Base-by-base conservation (phyloP, 208 protist genomes). In the Leishmania braziliensis region DNA sequence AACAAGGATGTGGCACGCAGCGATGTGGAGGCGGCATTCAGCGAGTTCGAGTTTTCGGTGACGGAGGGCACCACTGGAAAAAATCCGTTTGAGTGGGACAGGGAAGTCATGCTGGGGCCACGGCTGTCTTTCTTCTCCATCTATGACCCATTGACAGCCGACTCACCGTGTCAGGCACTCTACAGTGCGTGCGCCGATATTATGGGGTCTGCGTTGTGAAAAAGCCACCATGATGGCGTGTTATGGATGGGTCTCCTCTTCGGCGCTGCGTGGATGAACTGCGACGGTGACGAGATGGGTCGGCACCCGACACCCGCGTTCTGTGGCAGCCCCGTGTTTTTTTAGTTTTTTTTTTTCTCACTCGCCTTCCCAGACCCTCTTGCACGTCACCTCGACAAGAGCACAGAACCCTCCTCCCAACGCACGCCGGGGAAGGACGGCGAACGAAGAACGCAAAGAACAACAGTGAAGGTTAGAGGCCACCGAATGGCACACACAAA, bases 21-120 rank as follows among this genome's bases (percentile, higher is more conserved):
- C 74, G 26, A 75, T 54, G 77, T 82, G 60, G 78, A 65, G 2
- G 23, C 60, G 1, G 78, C 82, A 1, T 77, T 89, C 53, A 14
- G 33, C 5, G 82, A 83, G 50, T 83, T 80, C 23, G 73, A 76
- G 72, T 86, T 79, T 77, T 78, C 82, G 5, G 74, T 86, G 23
- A 29, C 66, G 46, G 81, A 89, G 18, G 91, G 85, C 54, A 84
- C 82, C 8, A 80, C 51, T 1, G 65, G 58, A 50, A 68, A 29
- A 0, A 56, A 84, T 23, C 63, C 75, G 46, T 95, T 95, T 82
- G 84, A 85, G 70, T 84, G 88, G 53, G 75, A 91, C 63, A 70
- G 73, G 50, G 9, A 20, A 50, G 83, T 74, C 43, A 95, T 95
- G 91, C 83, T 70, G 14, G 79, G 79, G 12, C 89, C 89, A 39